Conservation (phyloP, 108 stramenopile species). For the Discostella stelligeroides region DNA sequence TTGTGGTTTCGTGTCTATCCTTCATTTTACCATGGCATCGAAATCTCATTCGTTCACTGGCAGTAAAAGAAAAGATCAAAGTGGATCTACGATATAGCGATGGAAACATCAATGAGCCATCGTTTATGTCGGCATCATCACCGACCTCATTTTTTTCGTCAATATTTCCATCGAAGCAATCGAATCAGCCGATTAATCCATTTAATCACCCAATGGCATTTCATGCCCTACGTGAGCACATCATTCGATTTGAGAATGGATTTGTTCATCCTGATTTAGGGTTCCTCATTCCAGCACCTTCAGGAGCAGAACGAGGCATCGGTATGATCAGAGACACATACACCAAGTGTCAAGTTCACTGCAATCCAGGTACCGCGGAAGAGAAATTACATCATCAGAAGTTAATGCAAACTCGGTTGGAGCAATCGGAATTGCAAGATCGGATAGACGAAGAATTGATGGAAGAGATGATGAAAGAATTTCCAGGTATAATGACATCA, state of each 20-base stretch:
- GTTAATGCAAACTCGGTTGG: neutral
- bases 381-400: slow-evolving; percentile 42
- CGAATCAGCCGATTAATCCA: slow-evolving; percentile 18
- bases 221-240: slow-evolving; percentile 67
- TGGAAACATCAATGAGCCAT: slow-evolving; percentile 4
- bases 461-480: slow-evolving; percentile 29
- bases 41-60: slow-evolving; percentile 15
- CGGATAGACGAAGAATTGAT: slow-evolving; percentile 22
- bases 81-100: slow-evolving; percentile 14
- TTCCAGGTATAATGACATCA: slow-evolving; percentile 16
- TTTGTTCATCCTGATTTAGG: slow-evolving; percentile 89
- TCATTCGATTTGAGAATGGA: slow-evolving; percentile 71
- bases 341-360: slow-evolving; percentile 68
- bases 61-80: slow-evolving; percentile 6
- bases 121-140: slow-evolving; percentile 1
- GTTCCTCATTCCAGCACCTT: slow-evolving; percentile 75
- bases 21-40: slow-evolving; percentile 37
- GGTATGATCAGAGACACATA: slow-evolving; percentile 76
- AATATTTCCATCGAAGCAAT: neutral
- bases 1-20: slow-evolving; percentile 29
- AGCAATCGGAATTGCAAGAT: slow-evolving; percentile 15
- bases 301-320: slow-evolving; percentile 73
- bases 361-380: slow-evolving; percentile 62
- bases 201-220: slow-evolving; percentile 69
- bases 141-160: slow-evolving; percentile 14